Evolutionary conservation across 1,284 basidiomycete genomes (phyloP).

Genomic region (Naganishia liquefaciens): DNA sequence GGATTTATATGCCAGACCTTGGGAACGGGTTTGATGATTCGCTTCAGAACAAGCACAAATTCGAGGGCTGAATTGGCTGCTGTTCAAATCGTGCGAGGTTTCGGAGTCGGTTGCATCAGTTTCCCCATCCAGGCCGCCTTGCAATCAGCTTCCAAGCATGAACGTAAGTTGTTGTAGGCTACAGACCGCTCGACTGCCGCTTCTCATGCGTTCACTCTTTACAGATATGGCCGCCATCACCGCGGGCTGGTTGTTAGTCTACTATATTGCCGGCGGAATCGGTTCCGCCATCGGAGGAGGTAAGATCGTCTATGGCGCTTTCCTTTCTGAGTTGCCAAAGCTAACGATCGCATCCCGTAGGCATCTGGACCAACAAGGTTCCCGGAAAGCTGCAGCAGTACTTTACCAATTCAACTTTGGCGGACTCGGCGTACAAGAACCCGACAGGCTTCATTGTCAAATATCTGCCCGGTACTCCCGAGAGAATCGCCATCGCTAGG

Average conservation of each 20-base stretch:
- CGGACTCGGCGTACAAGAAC: conserved; percentile 42
- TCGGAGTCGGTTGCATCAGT: conserved; percentile 44
- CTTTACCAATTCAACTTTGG: conserved; percentile 41
- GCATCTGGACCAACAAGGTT: conserved; percentile 50
- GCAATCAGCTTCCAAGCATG: conserved; percentile 47
- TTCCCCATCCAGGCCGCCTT: conserved; percentile 50
- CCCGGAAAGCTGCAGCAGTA: conserved; percentile 42
- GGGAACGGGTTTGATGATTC: conserved; percentile 48
- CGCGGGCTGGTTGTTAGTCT: conserved; percentile 46
- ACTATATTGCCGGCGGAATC: conserved; percentile 50
- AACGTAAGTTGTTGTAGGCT: conserved; percentile 34
- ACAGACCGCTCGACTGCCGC: background rate
- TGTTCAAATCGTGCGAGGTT: conserved; percentile 46
- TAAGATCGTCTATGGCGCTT: background rate
- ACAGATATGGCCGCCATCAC: conserved; percentile 46
- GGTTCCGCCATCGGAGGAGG: conserved; percentile 51
- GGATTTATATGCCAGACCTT: conserved; percentile 45
- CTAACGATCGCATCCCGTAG: background rate
- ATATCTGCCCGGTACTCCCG: conserved; percentile 40
- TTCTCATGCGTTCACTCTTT: conserved; percentile 1
- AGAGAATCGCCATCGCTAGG: conserved; percentile 42
- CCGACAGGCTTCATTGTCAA: conserved; percentile 43
- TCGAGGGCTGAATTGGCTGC: conserved; percentile 42
- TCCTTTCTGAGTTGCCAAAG: background rate
- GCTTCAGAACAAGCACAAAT: conserved; percentile 44